Evolutionary conservation across 495 filamentous ascomycete species (phyloP), one percentile per base, ranked within the genome.

Genomic region (Aspergillus carlsbadensis): DNA sequence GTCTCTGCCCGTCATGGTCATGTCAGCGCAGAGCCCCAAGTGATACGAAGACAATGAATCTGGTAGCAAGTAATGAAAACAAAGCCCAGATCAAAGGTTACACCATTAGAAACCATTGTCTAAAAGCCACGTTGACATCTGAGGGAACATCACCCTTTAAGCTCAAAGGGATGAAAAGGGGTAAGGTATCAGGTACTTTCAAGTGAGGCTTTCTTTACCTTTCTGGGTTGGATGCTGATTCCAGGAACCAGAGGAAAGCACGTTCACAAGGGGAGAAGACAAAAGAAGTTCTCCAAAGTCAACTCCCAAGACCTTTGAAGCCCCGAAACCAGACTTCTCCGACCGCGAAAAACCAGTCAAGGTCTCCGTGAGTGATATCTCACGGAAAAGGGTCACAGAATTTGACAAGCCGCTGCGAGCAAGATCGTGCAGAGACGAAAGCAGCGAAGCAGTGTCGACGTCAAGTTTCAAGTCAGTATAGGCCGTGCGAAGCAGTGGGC

Each of bases 341-440:
- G 71, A 73, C 73, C 73, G 68, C 66, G 63, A 71, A 69, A 61
- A 77, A 77, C 74, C 74, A 77, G 71, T 77, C 66, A 77, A 77
- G 74, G 74, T 74, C 74, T 77, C 72, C 72, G 72, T 66, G 69
- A 74, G 52, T 47, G 26, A 42, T 33, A 43, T 71, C 69, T 73
- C 71, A 74, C 72, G 70, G 56, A 65, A 73, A 69, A 64, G 67
- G 74, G 71, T 68, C 66, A 65, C 57, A 62, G 68, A 75, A 69
- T 61, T 65, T 66, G 69, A 65, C 58, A 59, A 57, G 59, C 61
- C 54, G 59, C 60, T 68, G 68, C 68, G 63, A 64, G 53, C 56
- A 51, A 59, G 63, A 47, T 49, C 43, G 22, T 42, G 37, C 13
- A 31, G 26, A 44, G 56, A 49, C 59, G 20, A 55, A 31, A 45